phyloP scores from a whole-genome alignment of 805 yeast genomes.

The Saccharomycopsis olivae region DNA sequence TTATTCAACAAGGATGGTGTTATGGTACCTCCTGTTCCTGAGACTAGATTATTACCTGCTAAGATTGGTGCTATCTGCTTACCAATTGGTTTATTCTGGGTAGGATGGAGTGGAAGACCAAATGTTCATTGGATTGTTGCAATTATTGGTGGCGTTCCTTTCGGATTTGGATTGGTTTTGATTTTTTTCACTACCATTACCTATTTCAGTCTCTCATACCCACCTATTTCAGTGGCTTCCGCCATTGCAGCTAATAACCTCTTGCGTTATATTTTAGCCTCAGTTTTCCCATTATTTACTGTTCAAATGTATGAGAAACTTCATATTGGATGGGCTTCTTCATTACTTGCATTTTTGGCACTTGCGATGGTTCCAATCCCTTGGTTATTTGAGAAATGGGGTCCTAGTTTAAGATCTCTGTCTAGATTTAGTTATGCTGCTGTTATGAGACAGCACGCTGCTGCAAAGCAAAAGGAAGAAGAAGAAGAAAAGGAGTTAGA shows the following conservation, averaged over 20 bases:
- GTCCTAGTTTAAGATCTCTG: constrained; percentile 41
- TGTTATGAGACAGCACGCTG: constrained; percentile 4
- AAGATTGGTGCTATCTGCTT: constrained; percentile 58
- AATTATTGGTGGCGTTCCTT: constrained; percentile 63
- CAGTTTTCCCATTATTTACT: constrained; percentile 77
- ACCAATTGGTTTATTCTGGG: constrained; percentile 67
- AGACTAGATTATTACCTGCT: constrained; percentile 46
- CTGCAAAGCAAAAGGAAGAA: constrained; percentile 4
- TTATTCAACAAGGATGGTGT: constrained; percentile 43
- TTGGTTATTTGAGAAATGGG: constrained; percentile 53
- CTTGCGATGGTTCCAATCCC: constrained; percentile 68
- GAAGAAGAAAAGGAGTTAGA: constrained; percentile 6
- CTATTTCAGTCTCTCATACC: constrained; percentile 62
- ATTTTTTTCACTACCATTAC: constrained; percentile 61
- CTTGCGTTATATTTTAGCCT: constrained; percentile 62
- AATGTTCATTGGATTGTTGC: constrained; percentile 72
- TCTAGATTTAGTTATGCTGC: constrained; percentile 44
- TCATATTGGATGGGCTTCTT: constrained; percentile 72
- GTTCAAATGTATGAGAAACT: constrained; percentile 70
- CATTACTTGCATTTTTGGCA: constrained; percentile 53
- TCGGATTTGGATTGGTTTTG: constrained; percentile 65
- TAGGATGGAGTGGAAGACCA: constrained; percentile 63
- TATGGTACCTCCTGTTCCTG: constrained; percentile 46
- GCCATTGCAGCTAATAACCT: constrained; percentile 84
- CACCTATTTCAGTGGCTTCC: constrained; percentile 72